Base-by-base conservation (phyloP, 805 yeast species). In the Blastobotrys attinorum region DNA sequence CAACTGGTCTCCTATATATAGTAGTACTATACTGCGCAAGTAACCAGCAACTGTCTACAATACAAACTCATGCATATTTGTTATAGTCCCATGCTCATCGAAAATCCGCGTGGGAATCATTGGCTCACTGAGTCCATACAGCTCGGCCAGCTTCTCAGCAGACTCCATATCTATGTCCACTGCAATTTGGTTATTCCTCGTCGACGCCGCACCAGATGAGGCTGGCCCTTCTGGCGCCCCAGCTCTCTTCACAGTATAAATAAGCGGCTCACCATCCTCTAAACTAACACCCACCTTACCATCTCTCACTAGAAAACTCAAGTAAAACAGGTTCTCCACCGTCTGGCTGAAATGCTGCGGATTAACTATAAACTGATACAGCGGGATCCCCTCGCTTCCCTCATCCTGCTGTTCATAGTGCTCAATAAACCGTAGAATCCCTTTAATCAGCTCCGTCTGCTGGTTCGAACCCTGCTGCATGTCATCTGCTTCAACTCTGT, bases 251-350 rank as follows among this genome's bases (percentile, higher is more conserved):
- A 45, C 44, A 10, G 47, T 31, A 7, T 40, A 37, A 3, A 60
- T 46, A 22, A 53, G 47, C 1, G 64, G 66, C 8, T 52, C 39
- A 6, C 55, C 60, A 33, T 49, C 47, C 7, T 49, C 51, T 29
- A 75, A 70, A n/a, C 69, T 75, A 18, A 87, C 52, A 20, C 67
- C 63, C 29, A 87, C 61, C 51, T 69, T 76, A 0, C 84, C 88
- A 54, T 85, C 94, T 53, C 80, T 75, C 2, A 87, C 75, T 37
- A 90, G 64, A 55, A 89, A 88, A 58, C 95, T 83, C 0, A 85
- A 72, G 55, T 80, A 84, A 55, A 89, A 89, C 54, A 90, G 63
- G 57, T 86, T 87, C 59, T 90, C 97, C 2, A 89, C 79, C 1
- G 88, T 75, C 58, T 81, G 88, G 1, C 83, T 69, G 61, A 81